Base-by-base conservation (phyloP, 441 rosid genomes). In the Capsella rubella region DNA sequence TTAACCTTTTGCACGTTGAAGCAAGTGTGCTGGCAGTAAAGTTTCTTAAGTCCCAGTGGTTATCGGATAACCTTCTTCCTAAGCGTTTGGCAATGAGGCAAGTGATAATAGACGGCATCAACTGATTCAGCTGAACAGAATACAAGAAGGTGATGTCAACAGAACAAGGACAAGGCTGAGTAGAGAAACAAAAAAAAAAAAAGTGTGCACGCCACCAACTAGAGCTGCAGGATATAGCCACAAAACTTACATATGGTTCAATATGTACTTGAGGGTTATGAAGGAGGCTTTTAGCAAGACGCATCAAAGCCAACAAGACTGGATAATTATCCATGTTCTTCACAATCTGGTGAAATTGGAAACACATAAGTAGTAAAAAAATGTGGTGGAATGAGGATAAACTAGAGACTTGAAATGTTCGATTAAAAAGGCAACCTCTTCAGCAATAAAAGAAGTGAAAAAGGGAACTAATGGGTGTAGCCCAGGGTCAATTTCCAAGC, bases 31-130 rank as follows among this genome's bases (percentile, higher is more conserved):
- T 63, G 49, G 89, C 92, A 13, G 85, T 37, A 61, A 83, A 85
- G 80, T 88, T 82, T 75, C 90, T 80, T 65, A 88, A 85, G 66
- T 85, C 85, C 92, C 92, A 86, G 80, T 86, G 89, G 73, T 80
- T 82, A 75, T 86, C 85, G 0, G 89, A 80, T 51, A 82, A 74
- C 69, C 82, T 86, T 74, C 70, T 83, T 55, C 92, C 92, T 75
- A 84, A 72, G 74, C 83, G 79, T 62, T 83, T 86, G 61, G 87
- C 82, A 58, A 83, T 83, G 63, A 88, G 85, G 83, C 92, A 88
- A 56, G 90, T 88, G 55, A 84, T 77, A 68, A 88, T 40, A 73
- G 92, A 84, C 28, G 90, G 90, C 86, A 88, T 82, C 83, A 86
- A 78, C 32, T 86, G 89, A 77, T 88, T 90, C 59, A 88, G 76